These are phyloP conservation scores for Hyphodiscus sp. DNA, from an alignment of 2,329 filamentous ascomycete genomes.

Conservation along the genomic window DNA sequence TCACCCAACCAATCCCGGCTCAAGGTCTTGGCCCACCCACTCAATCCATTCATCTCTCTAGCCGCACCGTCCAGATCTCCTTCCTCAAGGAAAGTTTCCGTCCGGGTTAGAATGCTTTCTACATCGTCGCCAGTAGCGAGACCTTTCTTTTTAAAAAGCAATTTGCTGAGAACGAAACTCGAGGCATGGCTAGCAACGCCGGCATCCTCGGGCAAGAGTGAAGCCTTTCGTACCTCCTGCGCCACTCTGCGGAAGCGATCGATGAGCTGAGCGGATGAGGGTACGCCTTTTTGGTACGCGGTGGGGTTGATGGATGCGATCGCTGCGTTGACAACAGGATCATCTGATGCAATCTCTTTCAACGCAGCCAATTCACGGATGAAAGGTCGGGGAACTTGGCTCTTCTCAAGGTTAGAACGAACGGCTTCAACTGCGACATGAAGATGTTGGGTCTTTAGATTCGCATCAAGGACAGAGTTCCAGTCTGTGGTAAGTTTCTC, in stretches of 20 bases:
- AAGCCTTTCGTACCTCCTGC: conserved; percentile 87
- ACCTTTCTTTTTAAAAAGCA: conserved; percentile 93
- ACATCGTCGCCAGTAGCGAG: conserved; percentile 81
- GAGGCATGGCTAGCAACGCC: conserved; percentile 92
- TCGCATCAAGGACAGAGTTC: conserved; percentile 85
- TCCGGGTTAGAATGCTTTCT: conserved; percentile 84
- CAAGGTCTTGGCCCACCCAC: conserved; percentile 92
- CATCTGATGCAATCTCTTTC: conserved; percentile 81
- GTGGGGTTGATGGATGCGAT: conserved; percentile 93
- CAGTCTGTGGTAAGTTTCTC: conserved; percentile 83
- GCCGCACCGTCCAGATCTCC: conserved; percentile 87
- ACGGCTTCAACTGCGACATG: conserved; percentile 95
- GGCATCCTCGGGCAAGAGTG: conserved; percentile 84
- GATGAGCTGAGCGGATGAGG: conserved; percentile 76
- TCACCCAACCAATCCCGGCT: conserved; percentile 92
- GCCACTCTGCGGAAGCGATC: conserved; percentile 95
- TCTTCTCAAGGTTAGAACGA: conserved; percentile 71
- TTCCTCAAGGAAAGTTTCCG: conserved; percentile 86
- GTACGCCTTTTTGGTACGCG: conserved; percentile 88
- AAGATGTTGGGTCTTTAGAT: conserved; percentile 90
- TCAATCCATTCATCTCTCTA: conserved; percentile 87
- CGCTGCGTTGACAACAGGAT: conserved; percentile 83
- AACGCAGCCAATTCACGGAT: conserved; percentile 88
- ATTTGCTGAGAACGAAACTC: conserved; percentile 81
- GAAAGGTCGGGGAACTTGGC: conserved; percentile 73